Evolutionary conservation across 192 early-diverging fungal species (phyloP).

Genomic region (Pecoramyces ruminantium): DNA sequence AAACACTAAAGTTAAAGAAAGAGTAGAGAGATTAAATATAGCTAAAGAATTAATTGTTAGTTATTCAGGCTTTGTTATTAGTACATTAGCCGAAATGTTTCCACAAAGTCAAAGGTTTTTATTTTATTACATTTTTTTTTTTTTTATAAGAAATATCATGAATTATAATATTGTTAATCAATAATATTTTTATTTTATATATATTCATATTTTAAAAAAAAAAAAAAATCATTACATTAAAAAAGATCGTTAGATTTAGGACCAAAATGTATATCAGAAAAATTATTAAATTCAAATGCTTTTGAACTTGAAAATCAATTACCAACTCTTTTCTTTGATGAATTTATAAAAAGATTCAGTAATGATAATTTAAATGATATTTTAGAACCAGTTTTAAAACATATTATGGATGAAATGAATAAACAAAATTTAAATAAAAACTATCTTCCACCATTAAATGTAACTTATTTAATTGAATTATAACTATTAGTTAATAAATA

Average conservation of each 20-base stretch:
- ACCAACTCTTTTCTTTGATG: constrained; percentile 42
- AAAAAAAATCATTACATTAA: too few species aligned
- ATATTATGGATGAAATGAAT: constrained; percentile 23
- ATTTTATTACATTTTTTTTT: too few species aligned
- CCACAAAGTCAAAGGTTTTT: constrained; percentile 42
- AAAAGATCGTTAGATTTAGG: constrained; percentile 16
- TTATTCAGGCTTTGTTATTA: constrained; percentile 67
- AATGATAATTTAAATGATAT: constrained; percentile 51
- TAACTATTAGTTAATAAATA: too few species aligned
- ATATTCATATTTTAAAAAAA: too few species aligned
- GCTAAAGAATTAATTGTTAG: constrained; percentile 51
- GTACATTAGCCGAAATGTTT: constrained; percentile 71
- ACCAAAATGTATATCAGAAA: constrained; percentile 13
- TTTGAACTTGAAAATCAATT: constrained; percentile 35
- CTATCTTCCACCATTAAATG: constrained; percentile 24
- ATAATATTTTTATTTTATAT: too few species aligned
- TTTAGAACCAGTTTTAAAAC: constrained; percentile 26
- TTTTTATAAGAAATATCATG: too few species aligned
- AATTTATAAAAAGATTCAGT: constrained; percentile 37
- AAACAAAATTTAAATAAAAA: constrained; percentile 25
- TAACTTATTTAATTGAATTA: constrained; percentile 8
- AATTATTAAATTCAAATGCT: constrained; percentile 27
- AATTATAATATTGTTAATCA: too few species aligned
- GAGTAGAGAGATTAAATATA: constrained; percentile 36
- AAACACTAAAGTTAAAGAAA: constrained; percentile 10